Conservation (phyloP, 179 eudicot genomes). For the Pouteria campechiana region DNA sequence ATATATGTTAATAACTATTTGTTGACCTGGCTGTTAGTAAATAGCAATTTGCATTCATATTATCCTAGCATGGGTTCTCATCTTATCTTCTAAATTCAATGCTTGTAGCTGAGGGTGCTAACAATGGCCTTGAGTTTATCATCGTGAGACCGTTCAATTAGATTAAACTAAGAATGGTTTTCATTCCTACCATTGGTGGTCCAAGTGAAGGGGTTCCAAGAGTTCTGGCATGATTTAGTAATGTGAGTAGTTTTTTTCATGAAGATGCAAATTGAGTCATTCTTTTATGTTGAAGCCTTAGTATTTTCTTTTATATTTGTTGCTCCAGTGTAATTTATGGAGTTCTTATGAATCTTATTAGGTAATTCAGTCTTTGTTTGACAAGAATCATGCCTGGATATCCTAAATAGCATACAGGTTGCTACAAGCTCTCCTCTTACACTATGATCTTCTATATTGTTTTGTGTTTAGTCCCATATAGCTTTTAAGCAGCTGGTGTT, state of each 20-base stretch:
- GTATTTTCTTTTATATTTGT: no score
- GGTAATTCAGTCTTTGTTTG: no score
- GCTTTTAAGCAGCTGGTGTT: no score
- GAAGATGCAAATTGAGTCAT: background rate
- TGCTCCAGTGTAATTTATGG: no score
- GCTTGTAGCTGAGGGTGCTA: slow-evolving; percentile 89
- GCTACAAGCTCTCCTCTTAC: no score
- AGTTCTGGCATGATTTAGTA: slow-evolving; percentile 96
- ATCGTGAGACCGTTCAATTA: slow-evolving; percentile 96
- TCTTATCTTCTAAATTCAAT: background rate
- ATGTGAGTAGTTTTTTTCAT: slow-evolving; percentile 32
- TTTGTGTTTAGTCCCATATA: no score
- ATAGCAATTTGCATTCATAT: background rate
- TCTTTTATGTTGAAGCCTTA: no score
- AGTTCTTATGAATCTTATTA: no score
- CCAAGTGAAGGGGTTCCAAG: slow-evolving; percentile 99
- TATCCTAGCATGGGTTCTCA: background rate
- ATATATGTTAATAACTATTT: slow-evolving; percentile 43
- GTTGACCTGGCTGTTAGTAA: background rate
- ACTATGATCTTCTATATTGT: no score
- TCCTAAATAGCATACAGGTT: no score
- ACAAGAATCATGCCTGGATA: no score
- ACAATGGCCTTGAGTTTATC: slow-evolving; percentile 87
- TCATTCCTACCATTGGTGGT: slow-evolving; percentile 96
- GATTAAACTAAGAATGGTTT: slow-evolving; percentile 99